These are phyloP conservation scores for Podila horticola DNA, from an alignment of 192 early-diverging fungal genomes.

Conservation along the genomic window DNA sequence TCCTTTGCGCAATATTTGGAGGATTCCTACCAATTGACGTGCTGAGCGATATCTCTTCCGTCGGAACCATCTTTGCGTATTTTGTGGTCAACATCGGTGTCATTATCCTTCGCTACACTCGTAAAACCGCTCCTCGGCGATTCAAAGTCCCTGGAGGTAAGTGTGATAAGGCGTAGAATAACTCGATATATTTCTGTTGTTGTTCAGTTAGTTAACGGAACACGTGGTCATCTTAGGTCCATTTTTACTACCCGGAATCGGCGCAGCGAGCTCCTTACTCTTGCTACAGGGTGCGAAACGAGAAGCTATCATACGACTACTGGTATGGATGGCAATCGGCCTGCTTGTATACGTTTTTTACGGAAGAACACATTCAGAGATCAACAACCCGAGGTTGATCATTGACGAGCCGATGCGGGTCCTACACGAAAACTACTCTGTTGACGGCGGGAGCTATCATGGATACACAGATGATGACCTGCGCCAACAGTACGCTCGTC, in stretches of 20 bases:
- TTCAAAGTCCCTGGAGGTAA: conserved; percentile 79
- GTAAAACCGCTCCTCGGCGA: conserved; percentile 71
- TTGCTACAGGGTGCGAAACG: conserved; percentile 74
- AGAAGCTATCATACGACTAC: conserved; percentile 75
- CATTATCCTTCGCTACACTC: conserved; percentile 78
- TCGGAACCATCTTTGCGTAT: conserved; percentile 89
- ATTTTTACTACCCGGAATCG: conserved; percentile 71
- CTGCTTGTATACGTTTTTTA: conserved; percentile 76
- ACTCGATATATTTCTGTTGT: too few relatives aligned
- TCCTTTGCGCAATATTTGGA: conserved; percentile 72
- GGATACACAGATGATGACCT: conserved; percentile 50
- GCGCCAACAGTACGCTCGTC: conserved; percentile 37
- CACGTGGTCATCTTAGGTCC: conserved; percentile 41
- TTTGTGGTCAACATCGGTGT: conserved; percentile 84
- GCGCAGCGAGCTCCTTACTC: conserved; percentile 66
- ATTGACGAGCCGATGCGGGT: conserved; percentile 43
- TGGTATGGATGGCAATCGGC: conserved; percentile 84
- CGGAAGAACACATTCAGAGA: conserved; percentile 70
- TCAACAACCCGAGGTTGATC: conserved; percentile 33
- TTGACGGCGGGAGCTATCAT: conserved; percentile 12
- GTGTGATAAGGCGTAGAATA: not conserved
- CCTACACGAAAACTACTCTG: conserved; percentile 36
- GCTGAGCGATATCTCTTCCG: conserved; percentile 85
- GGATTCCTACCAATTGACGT: conserved; percentile 86
- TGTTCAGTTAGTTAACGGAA: too few relatives aligned